Evolutionary conservation across 331 rosid species (phyloP).

Genomic region (Cucumis variabilis): DNA sequence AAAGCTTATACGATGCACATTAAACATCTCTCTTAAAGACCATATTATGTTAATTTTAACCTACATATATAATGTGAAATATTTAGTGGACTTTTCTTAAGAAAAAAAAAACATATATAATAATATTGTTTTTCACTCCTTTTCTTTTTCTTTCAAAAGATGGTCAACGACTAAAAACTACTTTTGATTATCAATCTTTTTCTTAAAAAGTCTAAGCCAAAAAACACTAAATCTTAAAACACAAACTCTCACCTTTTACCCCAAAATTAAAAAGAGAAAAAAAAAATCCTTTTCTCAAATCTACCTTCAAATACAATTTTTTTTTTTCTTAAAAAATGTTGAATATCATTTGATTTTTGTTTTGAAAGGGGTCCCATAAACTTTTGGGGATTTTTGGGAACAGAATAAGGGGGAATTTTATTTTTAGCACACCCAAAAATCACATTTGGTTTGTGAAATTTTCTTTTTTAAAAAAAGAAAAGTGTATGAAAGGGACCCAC

Average conservation of each 20-base stretch:
- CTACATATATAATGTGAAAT: neutral
- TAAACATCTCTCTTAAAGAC: too few species aligned
- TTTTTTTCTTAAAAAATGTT: too few species aligned
- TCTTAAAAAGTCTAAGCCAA: neutral
- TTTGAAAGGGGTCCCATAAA: slow-evolving; percentile 49
- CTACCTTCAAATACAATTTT: too few species aligned
- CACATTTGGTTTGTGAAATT: too few species aligned
- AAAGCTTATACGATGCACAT: too few species aligned
- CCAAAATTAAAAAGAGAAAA: too few species aligned
- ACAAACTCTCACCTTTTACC: neutral
- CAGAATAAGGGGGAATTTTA: slow-evolving; percentile 36
- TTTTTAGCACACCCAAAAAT: slow-evolving; percentile 43
- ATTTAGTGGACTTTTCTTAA: neutral
- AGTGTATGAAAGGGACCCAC: slow-evolving; percentile 54
- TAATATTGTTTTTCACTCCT: neutral
- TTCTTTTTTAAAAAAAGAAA: too few species aligned
- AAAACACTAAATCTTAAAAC: neutral
- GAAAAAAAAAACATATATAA: neutral
- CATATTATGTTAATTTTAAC: neutral
- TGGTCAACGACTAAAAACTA: slow-evolving; percentile 18
- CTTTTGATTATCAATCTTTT: slow-evolving; percentile 7
- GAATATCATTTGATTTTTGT: neutral
- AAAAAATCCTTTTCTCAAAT: too few species aligned
- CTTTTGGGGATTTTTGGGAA: slow-evolving; percentile 40
- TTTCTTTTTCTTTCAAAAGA: neutral